Percentiles rank a stretch among this genome's conserved stretches.
phyloP scores from a whole-genome alignment of 2,329 filamentous ascomycete genomes.

The Thielaviopsis euricoi region DNA sequence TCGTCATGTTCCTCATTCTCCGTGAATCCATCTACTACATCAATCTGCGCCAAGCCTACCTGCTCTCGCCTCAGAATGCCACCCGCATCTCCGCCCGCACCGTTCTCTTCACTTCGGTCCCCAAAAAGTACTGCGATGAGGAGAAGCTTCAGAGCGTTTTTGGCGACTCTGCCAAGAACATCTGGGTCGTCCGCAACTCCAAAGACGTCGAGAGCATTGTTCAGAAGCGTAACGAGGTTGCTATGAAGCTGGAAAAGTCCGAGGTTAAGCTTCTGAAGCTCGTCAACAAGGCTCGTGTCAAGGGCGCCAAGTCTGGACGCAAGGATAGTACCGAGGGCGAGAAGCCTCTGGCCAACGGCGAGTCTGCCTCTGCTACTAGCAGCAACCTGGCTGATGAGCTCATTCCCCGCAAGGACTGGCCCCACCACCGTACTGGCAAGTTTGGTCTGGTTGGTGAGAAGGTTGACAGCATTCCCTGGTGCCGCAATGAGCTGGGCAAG shows the following conservation, averaged over 20 bases:
- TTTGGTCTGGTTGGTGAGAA: slow-evolving; percentile 45
- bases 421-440: slow-evolving; percentile 48
- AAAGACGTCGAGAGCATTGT: slow-evolving; percentile 67
- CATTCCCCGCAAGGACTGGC: slow-evolving; percentile 50
- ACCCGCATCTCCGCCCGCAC: slow-evolving; percentile 79
- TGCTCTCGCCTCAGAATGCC: slow-evolving; percentile 69
- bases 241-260: slow-evolving; percentile 68
- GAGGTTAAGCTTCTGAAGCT: slow-evolving; percentile 73
- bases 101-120: slow-evolving; percentile 77
- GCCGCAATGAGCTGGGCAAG: slow-evolving; percentile 38
- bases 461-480: slow-evolving; percentile 81
- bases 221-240: slow-evolving; percentile 62
- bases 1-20: slow-evolving; percentile 76
- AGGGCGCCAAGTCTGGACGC: slow-evolving; percentile 41
- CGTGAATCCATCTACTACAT: slow-evolving; percentile 84
- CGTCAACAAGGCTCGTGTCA: slow-evolving; percentile 56
- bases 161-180: slow-evolving; percentile 59
- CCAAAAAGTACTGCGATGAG: slow-evolving; percentile 60
- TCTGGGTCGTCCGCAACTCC: slow-evolving; percentile 72
- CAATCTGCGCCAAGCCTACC: slow-evolving; percentile 82
- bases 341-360: slow-evolving; percentile 36
- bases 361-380: not conserved
- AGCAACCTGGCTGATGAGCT: slow-evolving; percentile 41
- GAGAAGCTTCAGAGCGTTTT: slow-evolving; percentile 66
- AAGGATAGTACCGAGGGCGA: slow-evolving; percentile 23